Base-by-base conservation (phyloP, 192 early-diverging fungal genomes). In the Geosiphon pyriformis region DNA sequence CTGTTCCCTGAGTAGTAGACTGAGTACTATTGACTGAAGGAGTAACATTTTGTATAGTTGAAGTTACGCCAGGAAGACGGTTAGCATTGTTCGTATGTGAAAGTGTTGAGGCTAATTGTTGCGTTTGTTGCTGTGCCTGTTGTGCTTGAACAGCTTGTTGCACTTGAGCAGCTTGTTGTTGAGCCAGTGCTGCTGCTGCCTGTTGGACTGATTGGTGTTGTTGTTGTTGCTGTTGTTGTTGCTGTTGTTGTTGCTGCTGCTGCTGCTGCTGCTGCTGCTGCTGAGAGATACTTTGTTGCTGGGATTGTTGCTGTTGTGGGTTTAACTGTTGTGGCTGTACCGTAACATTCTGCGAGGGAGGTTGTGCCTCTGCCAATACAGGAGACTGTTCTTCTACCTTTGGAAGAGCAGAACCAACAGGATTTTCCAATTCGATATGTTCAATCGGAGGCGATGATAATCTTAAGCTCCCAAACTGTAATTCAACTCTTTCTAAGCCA, bases 391-490 rank as follows among this genome's bases (percentile, higher is more conserved):
- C 60, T 4, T 47, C 67, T 4, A 49, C 18, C 30, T 27, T 29
- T 11, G 50, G 31, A 18, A 61, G 54, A 29, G 73, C 55, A 20
- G 69, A 66, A 71, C 42, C 55, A 49, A 58, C 47, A n/a, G 74
- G 72, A 55, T 26, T 72, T 64, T 69, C 66, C 42, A 68, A 56
- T 3, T 76, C 71, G 8, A 71, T 25, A 20, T 82, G 76, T 32
- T 80, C 77, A n/a, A 31, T 78, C 7, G 68, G 66, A 53, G 78
- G 83, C 53, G 81, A 80, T 22, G 84, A 85, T 51, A 91, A 74
- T 20, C 77, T 74, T 52, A 91, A 73, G 49, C 88, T 91, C 23
- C 93, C 93, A 80, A 94, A 94, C 69, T 90, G 88, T 23, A 88
- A 80, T 55, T 84, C 88, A 22, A 92, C 81, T 34, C 83, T 77